Base-by-base conservation (phyloP, 495 filamentous ascomycete species). In the Neurospora tetrasperma region DNA sequence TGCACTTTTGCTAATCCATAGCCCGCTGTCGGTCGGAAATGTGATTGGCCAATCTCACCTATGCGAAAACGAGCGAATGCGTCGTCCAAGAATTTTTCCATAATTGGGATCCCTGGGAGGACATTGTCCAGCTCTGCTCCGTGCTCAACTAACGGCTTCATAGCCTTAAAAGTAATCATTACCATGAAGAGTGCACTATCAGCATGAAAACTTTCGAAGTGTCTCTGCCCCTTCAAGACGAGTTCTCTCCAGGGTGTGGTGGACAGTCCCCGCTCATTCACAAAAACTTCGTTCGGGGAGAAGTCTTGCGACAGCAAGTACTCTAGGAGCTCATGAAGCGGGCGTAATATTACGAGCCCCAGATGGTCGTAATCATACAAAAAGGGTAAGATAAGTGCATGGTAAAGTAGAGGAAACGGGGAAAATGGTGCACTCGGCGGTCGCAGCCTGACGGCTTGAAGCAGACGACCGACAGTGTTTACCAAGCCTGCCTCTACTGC, bases 51-150 rank as follows among this genome's bases (percentile, higher is more conserved):
- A 38, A 38, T 38, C 35, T 38, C 35, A 38, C 35, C 35, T 38
- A 38, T 0, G 35, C 35, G 0, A 38, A 38, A 0, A 38, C 5
- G 0, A 0, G 5, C 11, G 5, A 14, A 31, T 27, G 1, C 11
- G 14, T 16, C 2, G 20, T 27, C 11, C 0, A 59, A 31, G 5
- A 31, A 59, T 1, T 31, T 2, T 1, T 59, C 48, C 2, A 59
- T 4, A 4, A 12, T 59, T 1, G 11, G 2, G 2, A 31, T 16
- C 12, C 23, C 23, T 0, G 48, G 48, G 0, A 59, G 5, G 6
- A 31, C 1, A 59, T 59, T 31, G 48, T 59, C 48, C 23, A 59
- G 23, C 23, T 59, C 12, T 59, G 48, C 48, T 14, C 48, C 48
- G 5, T 59, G 23, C 11, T 59, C 5, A 8, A 59, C 11, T 0